Evolutionary conservation across 805 yeast species (phyloP).

Genomic region (Myxozyma udenii): DNA sequence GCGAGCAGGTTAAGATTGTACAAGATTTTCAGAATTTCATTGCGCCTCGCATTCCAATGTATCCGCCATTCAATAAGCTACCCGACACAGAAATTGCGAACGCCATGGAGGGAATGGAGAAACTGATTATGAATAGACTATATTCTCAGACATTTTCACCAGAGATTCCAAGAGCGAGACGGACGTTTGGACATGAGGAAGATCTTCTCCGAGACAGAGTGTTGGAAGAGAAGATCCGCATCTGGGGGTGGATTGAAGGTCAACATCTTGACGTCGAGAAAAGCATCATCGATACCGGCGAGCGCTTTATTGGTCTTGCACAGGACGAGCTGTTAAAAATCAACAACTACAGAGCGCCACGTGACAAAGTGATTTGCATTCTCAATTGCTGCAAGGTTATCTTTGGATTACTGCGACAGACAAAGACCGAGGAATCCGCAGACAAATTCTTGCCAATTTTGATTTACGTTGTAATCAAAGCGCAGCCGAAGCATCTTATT

Average conservation of each 20-base stretch:
- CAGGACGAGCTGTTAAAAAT: conserved; percentile 72
- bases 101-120: conserved; percentile 88
- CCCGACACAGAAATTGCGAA: conserved; percentile 60
- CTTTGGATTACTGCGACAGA: conserved; percentile 75
- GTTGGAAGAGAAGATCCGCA: conserved; percentile 52
- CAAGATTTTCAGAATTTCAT: conserved; percentile 60
- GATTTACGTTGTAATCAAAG: conserved; percentile 71
- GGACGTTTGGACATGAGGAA: conserved; percentile 55
- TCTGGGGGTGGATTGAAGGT: conserved; percentile 70
- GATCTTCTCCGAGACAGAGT: conserved; percentile 62
- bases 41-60: conserved; percentile 53
- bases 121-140: conserved; percentile 82
- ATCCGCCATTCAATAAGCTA: conserved; percentile 72
- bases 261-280: conserved; percentile 73
- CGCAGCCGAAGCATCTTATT: conserved; percentile 60
- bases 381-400: conserved; percentile 90
- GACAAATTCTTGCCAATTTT: conserved; percentile 90
- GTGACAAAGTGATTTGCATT: conserved; percentile 89
- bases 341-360: conserved; percentile 81
- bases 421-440: conserved; percentile 73
- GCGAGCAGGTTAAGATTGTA: conserved; percentile 75
- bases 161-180: conserved; percentile 45
- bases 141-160: conserved; percentile 82
- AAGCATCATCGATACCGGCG: conserved; percentile 47
- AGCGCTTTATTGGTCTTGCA: conserved; percentile 62